Percentiles rank a stretch among this genome's conserved stretches.
phyloP scores from a whole-genome alignment of 2,329 filamentous ascomycete genomes.

The Dryadomyces quercivorus region DNA sequence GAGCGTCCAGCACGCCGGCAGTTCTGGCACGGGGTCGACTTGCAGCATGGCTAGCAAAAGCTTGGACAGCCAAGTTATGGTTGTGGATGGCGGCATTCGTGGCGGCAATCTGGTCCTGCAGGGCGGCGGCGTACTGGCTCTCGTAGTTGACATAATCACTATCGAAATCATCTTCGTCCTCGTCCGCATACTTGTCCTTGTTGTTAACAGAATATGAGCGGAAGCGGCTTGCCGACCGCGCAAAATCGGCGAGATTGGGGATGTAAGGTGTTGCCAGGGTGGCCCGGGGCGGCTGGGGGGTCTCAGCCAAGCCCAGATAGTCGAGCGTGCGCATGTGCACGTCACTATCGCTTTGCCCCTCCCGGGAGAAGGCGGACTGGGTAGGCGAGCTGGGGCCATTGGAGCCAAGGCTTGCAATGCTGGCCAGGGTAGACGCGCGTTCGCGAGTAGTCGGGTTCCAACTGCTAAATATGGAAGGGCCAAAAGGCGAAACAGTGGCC shows the following conservation, averaged over 20 bases:
- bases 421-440: slow-evolving; percentile 71
- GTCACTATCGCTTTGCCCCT: slow-evolving; percentile 75
- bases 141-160: slow-evolving; percentile 37
- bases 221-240: slow-evolving; percentile 73
- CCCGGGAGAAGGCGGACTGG: slow-evolving; percentile 74
- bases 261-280: slow-evolving; percentile 65
- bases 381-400: slow-evolving; percentile 82
- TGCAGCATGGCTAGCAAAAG: slow-evolving; percentile 72
- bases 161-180: slow-evolving; percentile 66
- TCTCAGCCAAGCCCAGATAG: slow-evolving; percentile 89
- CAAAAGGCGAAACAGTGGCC: slow-evolving; percentile 57
- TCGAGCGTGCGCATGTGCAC: slow-evolving; percentile 84
- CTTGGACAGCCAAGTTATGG: slow-evolving; percentile 87
- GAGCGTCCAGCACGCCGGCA: slow-evolving; percentile 79
- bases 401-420: slow-evolving; percentile 75
- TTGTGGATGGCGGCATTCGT: slow-evolving; percentile 66
- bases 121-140: slow-evolving; percentile 45
- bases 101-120: slow-evolving; percentile 50
- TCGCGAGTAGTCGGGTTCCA: slow-evolving; percentile 70
- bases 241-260: slow-evolving; percentile 62
- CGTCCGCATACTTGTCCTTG: slow-evolving; percentile 90
- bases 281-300: slow-evolving; percentile 67
- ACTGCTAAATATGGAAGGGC: slow-evolving; percentile 78
- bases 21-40: slow-evolving; percentile 82
- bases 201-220: slow-evolving; percentile 98